phyloP scores from a whole-genome alignment of 2,329 filamentous ascomycete species.

The Penicillium palitans region DNA sequence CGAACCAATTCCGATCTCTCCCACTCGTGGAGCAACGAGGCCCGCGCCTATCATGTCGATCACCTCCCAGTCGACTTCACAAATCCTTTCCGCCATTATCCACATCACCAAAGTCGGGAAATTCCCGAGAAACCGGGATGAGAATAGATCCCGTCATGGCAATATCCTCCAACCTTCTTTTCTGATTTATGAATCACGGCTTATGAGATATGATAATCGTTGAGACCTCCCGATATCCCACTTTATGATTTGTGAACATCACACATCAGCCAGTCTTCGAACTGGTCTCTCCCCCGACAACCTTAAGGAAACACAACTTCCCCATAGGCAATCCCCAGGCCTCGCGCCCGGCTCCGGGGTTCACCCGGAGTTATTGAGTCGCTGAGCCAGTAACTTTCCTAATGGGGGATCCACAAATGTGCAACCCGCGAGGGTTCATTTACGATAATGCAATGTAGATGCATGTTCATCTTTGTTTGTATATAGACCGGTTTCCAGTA shows the following conservation, averaged over 20 bases:
- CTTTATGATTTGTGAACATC: background rate
- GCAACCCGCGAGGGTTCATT: background rate
- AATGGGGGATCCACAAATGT: background rate
- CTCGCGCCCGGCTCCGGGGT: slow-evolving; percentile 8
- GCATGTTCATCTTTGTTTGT: background rate
- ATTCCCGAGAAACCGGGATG: slow-evolving; percentile 19
- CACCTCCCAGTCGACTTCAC: slow-evolving; percentile 29
- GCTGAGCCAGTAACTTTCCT: background rate
- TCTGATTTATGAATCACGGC: slow-evolving; percentile 19
- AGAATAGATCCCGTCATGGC: background rate
- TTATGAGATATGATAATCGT: slow-evolving; percentile 18
- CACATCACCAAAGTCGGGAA: slow-evolving; percentile 9
- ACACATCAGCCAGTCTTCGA: background rate
- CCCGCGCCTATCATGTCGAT: slow-evolving; percentile 24
- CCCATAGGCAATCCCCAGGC: background rate
- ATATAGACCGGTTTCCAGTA: slow-evolving; percentile 1
- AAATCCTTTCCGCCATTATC: slow-evolving; percentile 15
- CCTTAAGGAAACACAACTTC: background rate
- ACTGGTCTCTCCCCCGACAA: background rate
- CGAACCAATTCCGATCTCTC: slow-evolving; percentile 30
- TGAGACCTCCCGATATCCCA: slow-evolving; percentile 12
- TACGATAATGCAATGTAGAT: background rate
- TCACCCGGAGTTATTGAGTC: background rate
- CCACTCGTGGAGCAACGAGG: slow-evolving; percentile 35
- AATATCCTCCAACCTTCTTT: background rate